These are phyloP conservation scores for Vigna mungo DNA, from an alignment of 306 rosid species.

Conservation along the genomic window DNA sequence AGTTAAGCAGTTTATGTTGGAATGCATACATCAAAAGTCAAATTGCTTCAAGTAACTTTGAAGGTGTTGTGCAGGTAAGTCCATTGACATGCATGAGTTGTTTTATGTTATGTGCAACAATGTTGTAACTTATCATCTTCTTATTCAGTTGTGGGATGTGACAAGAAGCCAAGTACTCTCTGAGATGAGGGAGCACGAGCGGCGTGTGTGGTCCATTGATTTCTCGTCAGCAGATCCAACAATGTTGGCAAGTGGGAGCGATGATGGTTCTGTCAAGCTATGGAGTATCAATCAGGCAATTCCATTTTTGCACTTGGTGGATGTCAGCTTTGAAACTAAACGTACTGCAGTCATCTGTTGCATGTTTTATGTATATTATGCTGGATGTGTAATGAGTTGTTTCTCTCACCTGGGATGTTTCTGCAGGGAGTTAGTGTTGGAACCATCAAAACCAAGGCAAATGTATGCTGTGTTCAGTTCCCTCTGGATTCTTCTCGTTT, in stretches of 20 bases:
- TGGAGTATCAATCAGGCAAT: constrained; percentile 99
- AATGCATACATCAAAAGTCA: constrained; percentile 95
- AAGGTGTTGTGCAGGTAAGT: constrained; percentile 95
- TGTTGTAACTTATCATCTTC: constrained; percentile 31
- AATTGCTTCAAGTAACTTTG: constrained; percentile 98
- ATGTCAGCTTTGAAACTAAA: constrained; percentile 97
- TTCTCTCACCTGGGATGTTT: constrained; percentile 80
- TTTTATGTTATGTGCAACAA: constrained; percentile 27
- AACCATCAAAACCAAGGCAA: constrained; percentile 93
- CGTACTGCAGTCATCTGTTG: constrained; percentile 89
- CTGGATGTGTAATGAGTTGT: constrained; percentile 80
- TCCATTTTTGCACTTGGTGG: constrained; percentile 97
- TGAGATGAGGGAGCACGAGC: constrained; percentile 94
- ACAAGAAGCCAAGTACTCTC: constrained; percentile 85
- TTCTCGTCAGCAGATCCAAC: constrained; percentile 95
- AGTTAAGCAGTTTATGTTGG: constrained; percentile 95
- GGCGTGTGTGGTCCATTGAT: constrained; percentile 96
- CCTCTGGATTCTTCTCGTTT: constrained; percentile 79
- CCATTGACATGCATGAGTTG: constrained; percentile 20
- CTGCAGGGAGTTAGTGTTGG: constrained; percentile 94
- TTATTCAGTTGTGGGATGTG: constrained; percentile 93
- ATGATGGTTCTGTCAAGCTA: constrained; percentile 94
- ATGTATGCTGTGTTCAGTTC: constrained; percentile 96
- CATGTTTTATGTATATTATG: constrained; percentile 57
- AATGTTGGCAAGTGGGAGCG: constrained; percentile 95